A percentile compares a stretch with the other conserved stretches of the same genome.
These are phyloP conservation scores for Cordyceps sp. DNA, from an alignment of 2,329 filamentous ascomycete species.

Conservation along the genomic window DNA sequence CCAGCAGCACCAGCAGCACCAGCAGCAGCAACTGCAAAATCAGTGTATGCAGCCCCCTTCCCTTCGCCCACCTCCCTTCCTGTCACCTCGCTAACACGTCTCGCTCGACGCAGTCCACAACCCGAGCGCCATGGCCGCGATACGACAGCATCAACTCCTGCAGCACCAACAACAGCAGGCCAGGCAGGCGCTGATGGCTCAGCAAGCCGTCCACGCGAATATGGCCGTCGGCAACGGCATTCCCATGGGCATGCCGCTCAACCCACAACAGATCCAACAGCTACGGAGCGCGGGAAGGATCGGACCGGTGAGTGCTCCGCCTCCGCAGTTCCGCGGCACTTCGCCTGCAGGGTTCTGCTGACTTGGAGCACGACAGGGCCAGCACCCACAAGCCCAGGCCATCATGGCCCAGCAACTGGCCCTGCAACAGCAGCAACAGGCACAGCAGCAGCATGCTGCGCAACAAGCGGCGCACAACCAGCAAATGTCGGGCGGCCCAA, in stretches of 20 bases:
- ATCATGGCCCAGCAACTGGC: slow-evolving; percentile 32
- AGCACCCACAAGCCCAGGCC: slow-evolving; percentile 16
- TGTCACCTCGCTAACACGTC: slow-evolving; percentile 1
- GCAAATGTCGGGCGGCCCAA: slow-evolving; percentile 22
- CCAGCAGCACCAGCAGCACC: slow-evolving; percentile 9
- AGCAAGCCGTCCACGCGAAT: slow-evolving; percentile 35
- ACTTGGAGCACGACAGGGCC: slow-evolving; percentile 8
- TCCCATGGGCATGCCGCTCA: slow-evolving; percentile 35
- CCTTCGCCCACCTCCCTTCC: background rate
- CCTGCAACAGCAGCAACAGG: slow-evolving; percentile 23
- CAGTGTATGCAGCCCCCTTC: slow-evolving; percentile 13
- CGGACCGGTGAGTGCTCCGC: slow-evolving; percentile 27
- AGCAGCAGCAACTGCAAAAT: slow-evolving; percentile 18
- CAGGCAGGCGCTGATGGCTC: slow-evolving; percentile 34
- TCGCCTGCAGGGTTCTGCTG: no score
- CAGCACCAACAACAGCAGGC: slow-evolving; percentile 38
- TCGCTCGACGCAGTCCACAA: slow-evolving; percentile 14
- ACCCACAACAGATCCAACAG: slow-evolving; percentile 31
- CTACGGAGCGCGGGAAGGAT: slow-evolving; percentile 25
- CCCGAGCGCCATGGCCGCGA: slow-evolving; percentile 20
- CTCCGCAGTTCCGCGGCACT: no score
- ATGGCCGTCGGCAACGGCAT: slow-evolving; percentile 27
- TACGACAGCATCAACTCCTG: slow-evolving; percentile 38
- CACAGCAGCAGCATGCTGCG: slow-evolving; percentile 17
- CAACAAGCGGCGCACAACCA: slow-evolving; percentile 18